Conservation (phyloP, 2,329 filamentous ascomycete genomes). For the Fusarium sp. region DNA sequence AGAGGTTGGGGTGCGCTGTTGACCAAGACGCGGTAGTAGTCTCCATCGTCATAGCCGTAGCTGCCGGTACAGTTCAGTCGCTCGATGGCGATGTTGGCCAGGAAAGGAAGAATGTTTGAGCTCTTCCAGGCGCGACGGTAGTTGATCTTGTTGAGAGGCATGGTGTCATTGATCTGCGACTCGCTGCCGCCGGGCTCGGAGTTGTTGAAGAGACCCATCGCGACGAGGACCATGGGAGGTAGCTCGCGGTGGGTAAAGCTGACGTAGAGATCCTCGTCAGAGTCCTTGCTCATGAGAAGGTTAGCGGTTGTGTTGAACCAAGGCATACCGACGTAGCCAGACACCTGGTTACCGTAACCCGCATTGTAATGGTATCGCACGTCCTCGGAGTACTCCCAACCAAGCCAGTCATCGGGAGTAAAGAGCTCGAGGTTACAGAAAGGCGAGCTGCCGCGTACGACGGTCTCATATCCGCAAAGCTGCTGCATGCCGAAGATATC, state of each 20-base stretch:
- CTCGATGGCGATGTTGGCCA: conserved; percentile 75
- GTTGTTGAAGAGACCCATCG: conserved; percentile 78
- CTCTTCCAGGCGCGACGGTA: conserved; percentile 72
- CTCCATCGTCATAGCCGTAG: conserved; percentile 58
- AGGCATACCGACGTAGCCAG: conserved; percentile 71
- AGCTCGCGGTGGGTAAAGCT: conserved; percentile 78
- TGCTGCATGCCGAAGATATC: conserved; percentile 76
- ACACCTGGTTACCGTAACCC: conserved; percentile 71
- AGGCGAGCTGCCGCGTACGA: conserved; percentile 70
- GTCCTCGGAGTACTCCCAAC: conserved; percentile 74
- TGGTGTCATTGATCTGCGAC: conserved; percentile 68
- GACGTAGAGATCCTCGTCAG: conserved; percentile 70
- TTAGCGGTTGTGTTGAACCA: conserved; percentile 73
- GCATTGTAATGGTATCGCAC: conserved; percentile 74
- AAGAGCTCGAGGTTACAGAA: conserved; percentile 73
- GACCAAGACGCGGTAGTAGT: conserved; percentile 44
- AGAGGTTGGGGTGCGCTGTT: conserved; percentile 43
- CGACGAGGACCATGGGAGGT: conserved; percentile 74
- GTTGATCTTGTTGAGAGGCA: conserved; percentile 73
- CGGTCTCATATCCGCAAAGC: conserved; percentile 74
- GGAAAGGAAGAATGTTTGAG: conserved; percentile 72
- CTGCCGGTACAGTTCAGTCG: conserved; percentile 69
- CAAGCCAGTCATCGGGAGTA: conserved; percentile 72
- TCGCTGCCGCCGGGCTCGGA: conserved; percentile 64
- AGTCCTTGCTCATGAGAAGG: conserved; percentile 57